Evolutionary conservation across 2,329 filamentous ascomycete species (phyloP).

Genomic region (Diaporthe vexans): DNA sequence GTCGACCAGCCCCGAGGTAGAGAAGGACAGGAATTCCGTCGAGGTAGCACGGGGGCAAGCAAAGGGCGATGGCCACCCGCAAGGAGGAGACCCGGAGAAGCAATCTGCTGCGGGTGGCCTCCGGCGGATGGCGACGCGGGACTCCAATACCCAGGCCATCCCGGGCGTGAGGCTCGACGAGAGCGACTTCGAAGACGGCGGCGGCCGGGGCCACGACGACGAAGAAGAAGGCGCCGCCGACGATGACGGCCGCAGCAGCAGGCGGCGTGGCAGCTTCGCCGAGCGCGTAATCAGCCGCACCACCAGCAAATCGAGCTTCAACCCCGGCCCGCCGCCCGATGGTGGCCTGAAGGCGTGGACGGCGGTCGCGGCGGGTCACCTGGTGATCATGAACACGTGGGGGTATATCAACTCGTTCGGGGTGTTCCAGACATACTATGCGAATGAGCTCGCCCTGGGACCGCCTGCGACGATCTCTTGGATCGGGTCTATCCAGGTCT

Average conservation of each 20-base stretch:
- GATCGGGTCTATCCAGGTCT: constrained; percentile 69
- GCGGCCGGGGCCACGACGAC: neutral
- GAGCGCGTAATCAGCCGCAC: constrained; percentile 57
- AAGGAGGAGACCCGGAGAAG: constrained; percentile 16
- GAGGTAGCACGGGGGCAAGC: neutral
- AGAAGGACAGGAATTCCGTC: neutral
- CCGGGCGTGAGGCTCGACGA: constrained; percentile 21
- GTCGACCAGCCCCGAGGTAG: constrained; percentile 8
- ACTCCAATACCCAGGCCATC: constrained; percentile 23
- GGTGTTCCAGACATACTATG: constrained; percentile 69
- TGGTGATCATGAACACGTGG: constrained; percentile 67
- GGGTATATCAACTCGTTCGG: constrained; percentile 70
- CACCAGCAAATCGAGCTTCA: constrained; percentile 56
- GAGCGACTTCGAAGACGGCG: constrained; percentile 4
- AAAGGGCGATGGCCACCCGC: neutral
- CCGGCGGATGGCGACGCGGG: neutral
- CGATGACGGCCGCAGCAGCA: no score
- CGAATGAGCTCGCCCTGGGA: constrained; percentile 51
- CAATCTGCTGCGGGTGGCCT: neutral
- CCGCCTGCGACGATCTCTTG: constrained; percentile 63
- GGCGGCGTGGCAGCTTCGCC: constrained; percentile 48
- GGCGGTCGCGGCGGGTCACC: constrained; percentile 56
- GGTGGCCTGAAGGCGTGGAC: constrained; percentile 64
- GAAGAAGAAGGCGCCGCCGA: neutral
- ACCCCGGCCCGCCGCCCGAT: constrained; percentile 64